Base-by-base conservation (phyloP, 2,329 filamentous ascomycete genomes). In the Epichloe sibirici region DNA sequence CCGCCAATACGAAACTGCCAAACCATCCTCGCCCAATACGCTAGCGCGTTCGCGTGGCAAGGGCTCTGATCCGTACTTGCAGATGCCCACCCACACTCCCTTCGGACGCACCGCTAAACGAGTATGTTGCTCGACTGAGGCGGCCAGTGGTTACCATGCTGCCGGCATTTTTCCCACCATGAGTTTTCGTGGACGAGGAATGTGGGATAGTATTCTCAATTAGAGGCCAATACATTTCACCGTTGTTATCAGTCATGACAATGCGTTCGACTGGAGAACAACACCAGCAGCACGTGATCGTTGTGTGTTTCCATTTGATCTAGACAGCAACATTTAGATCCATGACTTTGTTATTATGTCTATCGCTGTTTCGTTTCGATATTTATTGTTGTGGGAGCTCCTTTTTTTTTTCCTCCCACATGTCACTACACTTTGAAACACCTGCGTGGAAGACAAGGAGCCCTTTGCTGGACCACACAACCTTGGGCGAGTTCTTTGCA, bases 171-270 rank as follows among this genome's bases (percentile, higher is more conserved):
- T 79, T 58, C 70, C 74, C 45, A 72, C 71, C 43, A 69, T 76
- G 53, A 74, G 72, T 54, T 66, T 74, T 35, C 73, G 73, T 44
- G 79, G 78, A 38, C 77, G 79, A 40, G 81, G 82, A 50, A 84
- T 85, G 79, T 86, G 83, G 82, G 73, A 78, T 54, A 79, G 76
- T 52, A 80, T 86, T 57, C 69, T 85, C 57, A 75, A 77, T 63
- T 80, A 70, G 68, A 12, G 13, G 9, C 5, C 23, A 5, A 31
- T 15, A 12, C 17, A 39, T 35, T n/a, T 17, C 7, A 3, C 38
- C 15, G 8, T 17, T 17, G 12, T 13, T 5, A 39, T 23, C 12
- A 25, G 6, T 21, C 1, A n/a, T 15, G n/a, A 44, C 28, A 37
- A 45, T 12, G 15, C 15, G 39, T 6, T 6, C 34, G 34, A 46